Conservation (phyloP, 768 basidiomycete species). For the Saitozyma podzolica region DNA sequence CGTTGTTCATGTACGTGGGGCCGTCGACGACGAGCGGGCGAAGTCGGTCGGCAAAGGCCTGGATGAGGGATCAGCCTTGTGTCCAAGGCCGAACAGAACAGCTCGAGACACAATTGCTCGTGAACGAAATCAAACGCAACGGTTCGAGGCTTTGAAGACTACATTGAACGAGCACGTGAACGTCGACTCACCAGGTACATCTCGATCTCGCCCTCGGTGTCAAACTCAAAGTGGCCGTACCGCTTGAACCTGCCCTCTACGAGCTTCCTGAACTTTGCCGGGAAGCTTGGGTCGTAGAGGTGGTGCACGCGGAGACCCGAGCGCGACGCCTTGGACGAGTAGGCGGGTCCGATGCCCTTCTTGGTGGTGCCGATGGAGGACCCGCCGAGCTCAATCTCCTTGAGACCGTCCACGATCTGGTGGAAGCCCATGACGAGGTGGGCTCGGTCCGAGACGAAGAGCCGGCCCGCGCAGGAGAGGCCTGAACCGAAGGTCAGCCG, state of each 20-base stretch:
- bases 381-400: conserved; percentile 94
- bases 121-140: too few species aligned
- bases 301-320: conserved; percentile 96
- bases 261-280: conserved; percentile 86
- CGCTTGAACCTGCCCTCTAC: conserved; percentile 98
- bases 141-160: background rate
- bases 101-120: background rate
- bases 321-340: conserved; percentile 94
- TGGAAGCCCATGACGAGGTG: conserved; percentile 99
- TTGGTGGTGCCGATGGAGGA: conserved; percentile 88
- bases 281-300: conserved; percentile 85
- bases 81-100: background rate
- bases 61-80: background rate
- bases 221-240: conserved; percentile 96
- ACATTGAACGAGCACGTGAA: background rate
- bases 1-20: conserved; percentile 77
- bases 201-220: conserved; percentile 91
- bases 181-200: conserved; percentile 73
- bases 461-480: conserved; percentile 74
- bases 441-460: conserved; percentile 93
- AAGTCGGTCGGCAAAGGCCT: conserved; percentile 81
- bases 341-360: conserved; percentile 97
- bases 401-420: conserved; percentile 97
- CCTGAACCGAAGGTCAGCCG: conserved; percentile 57
- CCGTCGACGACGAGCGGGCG: conserved; percentile 88